Conservation (phyloP, 306 rosid species). For the Quercus bicolor region DNA sequence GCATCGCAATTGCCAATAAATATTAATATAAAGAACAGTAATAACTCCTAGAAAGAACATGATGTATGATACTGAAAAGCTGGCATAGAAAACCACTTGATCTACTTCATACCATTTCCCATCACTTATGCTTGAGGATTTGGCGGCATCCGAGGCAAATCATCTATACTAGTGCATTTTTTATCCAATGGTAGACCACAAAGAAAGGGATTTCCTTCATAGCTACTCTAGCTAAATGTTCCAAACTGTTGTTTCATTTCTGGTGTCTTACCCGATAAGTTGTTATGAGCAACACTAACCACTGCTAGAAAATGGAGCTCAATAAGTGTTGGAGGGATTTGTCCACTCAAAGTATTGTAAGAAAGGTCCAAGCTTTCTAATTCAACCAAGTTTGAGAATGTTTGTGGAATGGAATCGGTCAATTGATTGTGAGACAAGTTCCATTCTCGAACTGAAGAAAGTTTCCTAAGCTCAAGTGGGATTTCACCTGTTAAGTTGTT, state of each 20-base stretch:
- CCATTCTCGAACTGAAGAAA: background rate
- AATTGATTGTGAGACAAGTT: conserved; percentile 14
- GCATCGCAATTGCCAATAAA: background rate
- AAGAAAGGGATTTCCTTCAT: conserved; percentile 4
- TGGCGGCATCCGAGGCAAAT: background rate
- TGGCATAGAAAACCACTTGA: background rate
- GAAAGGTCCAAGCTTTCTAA: conserved; percentile 16
- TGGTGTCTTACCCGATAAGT: background rate
- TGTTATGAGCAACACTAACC: conserved; percentile 7
- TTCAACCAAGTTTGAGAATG: background rate
- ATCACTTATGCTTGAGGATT: background rate
- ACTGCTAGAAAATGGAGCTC: background rate
- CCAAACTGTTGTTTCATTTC: background rate
- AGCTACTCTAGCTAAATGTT: background rate
- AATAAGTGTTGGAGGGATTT: background rate
- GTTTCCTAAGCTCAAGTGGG: background rate
- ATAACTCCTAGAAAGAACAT: background rate
- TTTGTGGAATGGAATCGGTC: background rate
- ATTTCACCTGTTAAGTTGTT: background rate
- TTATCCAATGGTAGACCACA: background rate
- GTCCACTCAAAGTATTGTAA: background rate
- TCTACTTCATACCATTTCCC: background rate
- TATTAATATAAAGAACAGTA: background rate
- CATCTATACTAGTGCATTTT: background rate
- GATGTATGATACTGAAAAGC: background rate